phyloP scores from a whole-genome alignment of 495 filamentous ascomycete genomes.

The Neurospora hispaniola region DNA sequence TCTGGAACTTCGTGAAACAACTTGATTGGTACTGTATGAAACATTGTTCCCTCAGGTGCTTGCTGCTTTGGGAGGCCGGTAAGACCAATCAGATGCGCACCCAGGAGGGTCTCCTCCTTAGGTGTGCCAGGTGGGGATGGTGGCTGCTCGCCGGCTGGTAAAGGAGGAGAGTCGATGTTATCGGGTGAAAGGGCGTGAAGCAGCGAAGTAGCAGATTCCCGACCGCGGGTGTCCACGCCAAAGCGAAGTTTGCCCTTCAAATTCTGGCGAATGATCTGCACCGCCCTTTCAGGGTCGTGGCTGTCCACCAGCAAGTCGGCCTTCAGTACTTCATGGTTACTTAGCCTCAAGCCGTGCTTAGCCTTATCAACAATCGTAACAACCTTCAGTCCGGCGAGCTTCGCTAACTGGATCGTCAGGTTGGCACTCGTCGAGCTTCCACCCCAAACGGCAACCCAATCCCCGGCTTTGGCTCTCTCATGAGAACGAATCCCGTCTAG shows the following conservation, averaged over 20 bases:
- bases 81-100: constrained; percentile 48
- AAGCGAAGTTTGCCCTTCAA: constrained; percentile 47
- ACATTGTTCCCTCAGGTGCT: constrained; percentile 27
- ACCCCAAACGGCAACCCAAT: constrained; percentile 63
- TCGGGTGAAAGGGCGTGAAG: constrained; percentile 32
- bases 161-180: not conserved
- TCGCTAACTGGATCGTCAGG: constrained; percentile 49
- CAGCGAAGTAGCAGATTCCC: constrained; percentile 43
- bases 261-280: constrained; percentile 47
- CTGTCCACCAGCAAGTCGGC: constrained; percentile 52
- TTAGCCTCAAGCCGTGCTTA: constrained; percentile 46
- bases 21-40: constrained; percentile 58
- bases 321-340: constrained; percentile 32
- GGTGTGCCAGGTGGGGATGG: constrained; percentile 17
- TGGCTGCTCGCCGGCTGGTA: constrained; percentile 1
- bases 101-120: constrained; percentile 14
- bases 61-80: constrained; percentile 48
- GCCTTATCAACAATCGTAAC: constrained; percentile 51
- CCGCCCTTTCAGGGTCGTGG: constrained; percentile 46
- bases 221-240: constrained; percentile 51
- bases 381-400: constrained; percentile 45
- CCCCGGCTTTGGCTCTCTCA: constrained; percentile 39
- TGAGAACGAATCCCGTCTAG: constrained; percentile 31
- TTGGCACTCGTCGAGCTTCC: constrained; percentile 53
- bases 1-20: constrained; percentile 50